Conservation (phyloP, 257 asterid species). For the Solanum chmielewskii region DNA sequence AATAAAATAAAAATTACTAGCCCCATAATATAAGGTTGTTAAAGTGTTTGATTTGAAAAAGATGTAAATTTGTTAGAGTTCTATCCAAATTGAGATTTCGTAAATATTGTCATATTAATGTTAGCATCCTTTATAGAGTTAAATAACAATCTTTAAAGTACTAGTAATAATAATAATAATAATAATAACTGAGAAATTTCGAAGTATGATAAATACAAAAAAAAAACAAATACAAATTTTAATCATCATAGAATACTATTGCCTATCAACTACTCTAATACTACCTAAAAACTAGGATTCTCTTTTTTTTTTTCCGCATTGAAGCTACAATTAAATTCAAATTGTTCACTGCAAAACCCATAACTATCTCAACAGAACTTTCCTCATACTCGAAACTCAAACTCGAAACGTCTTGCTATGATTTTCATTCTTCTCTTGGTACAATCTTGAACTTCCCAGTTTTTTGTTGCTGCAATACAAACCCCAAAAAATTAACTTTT, state of each 20-base stretch:
- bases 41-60: neutral
- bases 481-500: neutral
- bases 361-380: no score
- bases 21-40: neutral
- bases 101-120: neutral
- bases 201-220: neutral
- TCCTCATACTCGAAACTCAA: accelerated
- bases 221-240: neutral
- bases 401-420: no score
- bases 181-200: neutral
- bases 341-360: neutral
- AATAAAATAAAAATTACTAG: neutral
- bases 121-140: neutral
- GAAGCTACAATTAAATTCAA: accelerated
- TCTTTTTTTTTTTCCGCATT: neutral
- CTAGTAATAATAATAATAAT: neutral
- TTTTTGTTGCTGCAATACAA: conserved; percentile 55
- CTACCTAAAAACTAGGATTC: neutral
- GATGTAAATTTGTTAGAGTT: neutral
- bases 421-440: conserved; percentile 37
- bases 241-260: neutral
- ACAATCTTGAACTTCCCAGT: conserved; percentile 94
- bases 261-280: neutral
- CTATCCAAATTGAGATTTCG: neutral
- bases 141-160: neutral